Base-by-base conservation (phyloP, 352 stramenopile genomes). In the Phytopythium mirpurense region DNA sequence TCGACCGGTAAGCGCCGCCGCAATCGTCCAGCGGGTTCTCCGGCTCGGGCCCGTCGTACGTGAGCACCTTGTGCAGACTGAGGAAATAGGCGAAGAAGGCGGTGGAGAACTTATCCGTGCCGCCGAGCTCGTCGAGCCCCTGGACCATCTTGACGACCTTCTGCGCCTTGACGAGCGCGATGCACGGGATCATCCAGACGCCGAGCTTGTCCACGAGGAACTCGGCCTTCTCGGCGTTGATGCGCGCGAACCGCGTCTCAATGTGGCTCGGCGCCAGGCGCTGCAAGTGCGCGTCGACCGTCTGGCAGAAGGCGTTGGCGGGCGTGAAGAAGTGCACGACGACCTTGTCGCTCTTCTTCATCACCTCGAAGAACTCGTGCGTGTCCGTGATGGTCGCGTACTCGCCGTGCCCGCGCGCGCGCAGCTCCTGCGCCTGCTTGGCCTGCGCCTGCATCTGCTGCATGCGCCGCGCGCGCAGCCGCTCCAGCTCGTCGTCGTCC, bases 291-390 rank as follows among this genome's bases (percentile, higher is more conserved):
- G 78, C 84, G 68, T 99, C 91, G 55, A 99, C 83, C 15, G 97
- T 70, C 63, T 97, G 80, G 59, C 96, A 99, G 55, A 93, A 91
- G 32, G 81, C 71, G 45, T 97, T 98, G 15, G 85, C 84, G 0
- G 86, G 83, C 54, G 95, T 89, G 72, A 98, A 98, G 67, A 99
- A 99, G 78, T 99, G 96, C 43, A 98, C 79, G 24, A 98, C 84
- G 29, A 96, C 70, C 43, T 88, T 79, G 49, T 96, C 76, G 51
- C 82, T 97, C 45, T 78, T 70, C 65, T 98, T 98, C 62, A 96
- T 88, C 3, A 80, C 83, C 26, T 97, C 77, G 60, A 99, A 99
- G 68, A 99, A 99, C 31, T 97, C 91, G 46, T 95, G 84, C 37
- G 90, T 94, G 68, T 96, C 90, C 16, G 76, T 78, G 42, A 98